phyloP scores from a whole-genome alignment of 352 stramenopile genomes.

The Globisporangium canariense region DNA sequence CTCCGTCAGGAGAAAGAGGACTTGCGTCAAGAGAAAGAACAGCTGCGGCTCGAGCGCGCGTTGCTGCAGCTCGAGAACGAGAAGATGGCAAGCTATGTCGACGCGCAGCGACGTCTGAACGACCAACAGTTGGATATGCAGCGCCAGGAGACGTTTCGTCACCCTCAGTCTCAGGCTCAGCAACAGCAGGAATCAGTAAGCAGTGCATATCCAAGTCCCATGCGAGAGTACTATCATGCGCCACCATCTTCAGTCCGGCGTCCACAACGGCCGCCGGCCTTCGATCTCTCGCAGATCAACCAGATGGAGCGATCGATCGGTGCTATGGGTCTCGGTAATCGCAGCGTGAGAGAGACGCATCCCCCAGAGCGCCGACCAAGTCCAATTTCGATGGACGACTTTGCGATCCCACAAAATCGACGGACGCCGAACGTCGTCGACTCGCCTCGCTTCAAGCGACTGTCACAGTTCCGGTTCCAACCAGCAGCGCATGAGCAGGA shows the following conservation, averaged over 20 bases:
- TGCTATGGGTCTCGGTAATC: conserved; percentile 8
- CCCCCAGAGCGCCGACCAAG: conserved; percentile 27
- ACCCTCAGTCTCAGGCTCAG: conserved; percentile 17
- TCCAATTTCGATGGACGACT: conserved; percentile 70
- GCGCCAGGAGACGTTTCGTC: conserved; percentile 9
- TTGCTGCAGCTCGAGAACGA: conserved; percentile 77
- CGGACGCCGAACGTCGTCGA: conserved; percentile 24
- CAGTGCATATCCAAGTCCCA: background rate
- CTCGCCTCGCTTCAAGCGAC: conserved; percentile 40
- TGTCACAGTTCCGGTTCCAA: conserved; percentile 30
- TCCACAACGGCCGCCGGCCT: conserved; percentile 10
- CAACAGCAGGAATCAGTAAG: conserved; percentile 1
- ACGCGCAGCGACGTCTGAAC: conserved; percentile 52
- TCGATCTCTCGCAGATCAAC: conserved; percentile 18
- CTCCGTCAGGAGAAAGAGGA: conserved; percentile 68
- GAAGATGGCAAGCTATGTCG: conserved; percentile 58
- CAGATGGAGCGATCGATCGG: conserved; percentile 17
- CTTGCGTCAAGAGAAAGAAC: conserved; percentile 61
- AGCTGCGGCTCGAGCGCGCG: conserved; percentile 62
- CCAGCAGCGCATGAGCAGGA: conserved; percentile 7
- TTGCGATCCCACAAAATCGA: conserved; percentile 31
- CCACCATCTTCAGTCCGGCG: background rate
- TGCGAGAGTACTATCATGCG: conserved; percentile 3
- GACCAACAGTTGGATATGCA: conserved; percentile 54
- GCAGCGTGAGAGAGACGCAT: conserved; percentile 13